Percentiles rank a stretch among this genome's conserved stretches.
These are phyloP conservation scores for Eutypella sp. DNA, from an alignment of 2,329 filamentous ascomycete species.

Conservation along the genomic window DNA sequence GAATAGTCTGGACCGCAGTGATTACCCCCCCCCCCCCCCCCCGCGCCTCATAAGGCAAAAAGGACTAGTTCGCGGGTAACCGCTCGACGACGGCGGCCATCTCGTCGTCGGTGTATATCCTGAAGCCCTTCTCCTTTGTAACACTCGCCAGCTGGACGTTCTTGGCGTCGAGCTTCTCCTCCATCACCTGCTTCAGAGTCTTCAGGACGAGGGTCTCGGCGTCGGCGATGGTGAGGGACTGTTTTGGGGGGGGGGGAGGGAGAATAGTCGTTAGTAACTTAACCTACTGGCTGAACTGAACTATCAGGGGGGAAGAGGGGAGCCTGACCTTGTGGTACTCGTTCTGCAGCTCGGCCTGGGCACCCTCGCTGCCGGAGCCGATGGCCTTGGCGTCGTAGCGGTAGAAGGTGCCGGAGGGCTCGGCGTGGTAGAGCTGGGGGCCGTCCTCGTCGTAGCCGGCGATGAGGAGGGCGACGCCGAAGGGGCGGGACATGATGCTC, in stretches of 20 bases:
- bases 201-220: conserved; percentile 94
- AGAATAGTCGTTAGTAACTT: background rate
- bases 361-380: conserved; percentile 92
- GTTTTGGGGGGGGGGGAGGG: background rate
- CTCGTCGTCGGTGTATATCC: conserved; percentile 97
- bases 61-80: conserved; percentile 66
- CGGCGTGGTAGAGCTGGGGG: conserved; percentile 93
- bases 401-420: conserved; percentile 97
- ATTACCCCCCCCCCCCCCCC: too few relatives aligned
- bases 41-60: too few relatives aligned
- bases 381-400: conserved; percentile 99
- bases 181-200: conserved; percentile 99
- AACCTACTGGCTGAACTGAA: too few relatives aligned
- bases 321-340: conserved; percentile 98
- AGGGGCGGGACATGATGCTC: conserved; percentile 96
- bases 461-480: conserved; percentile 93
- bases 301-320: too few relatives aligned
- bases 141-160: conserved; percentile 98
- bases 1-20: too few relatives aligned
- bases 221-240: conserved; percentile 85
- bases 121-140: conserved; percentile 95
- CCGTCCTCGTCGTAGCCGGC: conserved; percentile 97
- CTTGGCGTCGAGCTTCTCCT: conserved; percentile 98
- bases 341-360: conserved; percentile 95
- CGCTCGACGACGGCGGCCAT: conserved; percentile 91